These are phyloP conservation scores for Crassisporium funariophilum DNA, from an alignment of 768 basidiomycete species.

Conservation along the genomic window DNA sequence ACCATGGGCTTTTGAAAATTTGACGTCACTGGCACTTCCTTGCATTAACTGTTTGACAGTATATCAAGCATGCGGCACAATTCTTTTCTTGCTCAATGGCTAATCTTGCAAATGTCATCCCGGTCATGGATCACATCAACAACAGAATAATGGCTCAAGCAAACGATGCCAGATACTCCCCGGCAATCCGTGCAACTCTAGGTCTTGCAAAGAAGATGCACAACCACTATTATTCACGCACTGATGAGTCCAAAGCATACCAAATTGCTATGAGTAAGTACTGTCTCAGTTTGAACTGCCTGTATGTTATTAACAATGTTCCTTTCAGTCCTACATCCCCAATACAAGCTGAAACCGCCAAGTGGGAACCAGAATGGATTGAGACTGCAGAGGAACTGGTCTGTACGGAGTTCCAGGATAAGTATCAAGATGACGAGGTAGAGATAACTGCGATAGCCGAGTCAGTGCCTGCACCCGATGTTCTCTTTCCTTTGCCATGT, in stretches of 20 bases:
- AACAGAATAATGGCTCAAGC: slow-evolving; percentile 1
- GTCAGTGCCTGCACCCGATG: not conserved
- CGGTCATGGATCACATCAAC: slow-evolving; percentile 23
- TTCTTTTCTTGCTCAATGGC: slow-evolving; percentile 5
- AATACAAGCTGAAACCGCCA: not conserved
- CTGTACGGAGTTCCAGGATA: not conserved
- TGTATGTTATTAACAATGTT: not conserved
- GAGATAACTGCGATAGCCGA: not conserved
- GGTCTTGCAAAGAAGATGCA: not conserved
- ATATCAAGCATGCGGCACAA: slow-evolving; percentile 1
- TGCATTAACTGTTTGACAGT: too few species aligned
- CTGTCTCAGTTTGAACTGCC: not conserved
- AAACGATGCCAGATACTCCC: not conserved
- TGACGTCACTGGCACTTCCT: too few species aligned
- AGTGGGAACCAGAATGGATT: not conserved
- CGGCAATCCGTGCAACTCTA: slow-evolving; percentile 20
- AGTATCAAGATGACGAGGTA: not conserved
- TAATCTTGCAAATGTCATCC: slow-evolving; percentile 12
- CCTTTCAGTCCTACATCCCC: not conserved
- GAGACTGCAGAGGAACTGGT: not conserved
- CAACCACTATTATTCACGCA: not conserved
- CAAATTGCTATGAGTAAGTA: slow-evolving; percentile 1
- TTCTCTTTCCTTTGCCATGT: too few species aligned
- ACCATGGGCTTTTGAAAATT: too few species aligned
- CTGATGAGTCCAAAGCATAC: not conserved